Evolutionary conservation across 2,329 filamentous ascomycete species (phyloP).

Genomic region (Penicillium sp.): DNA sequence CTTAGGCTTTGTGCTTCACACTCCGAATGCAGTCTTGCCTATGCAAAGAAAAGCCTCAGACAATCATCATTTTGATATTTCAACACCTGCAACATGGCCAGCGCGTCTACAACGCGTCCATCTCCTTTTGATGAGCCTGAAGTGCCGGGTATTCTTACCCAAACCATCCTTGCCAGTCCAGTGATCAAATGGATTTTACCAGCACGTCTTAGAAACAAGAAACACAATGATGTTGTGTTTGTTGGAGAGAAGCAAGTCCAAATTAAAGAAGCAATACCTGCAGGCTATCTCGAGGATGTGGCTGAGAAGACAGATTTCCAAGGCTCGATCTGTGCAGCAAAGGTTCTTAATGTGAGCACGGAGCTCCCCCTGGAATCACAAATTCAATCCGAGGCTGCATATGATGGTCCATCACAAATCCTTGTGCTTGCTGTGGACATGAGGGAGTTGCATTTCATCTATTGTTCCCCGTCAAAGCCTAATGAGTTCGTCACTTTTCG

Average conservation of each 20-base stretch:
- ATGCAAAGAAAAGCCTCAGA: no score
- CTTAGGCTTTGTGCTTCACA: neutral
- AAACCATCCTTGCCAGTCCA: slow-evolving; percentile 74
- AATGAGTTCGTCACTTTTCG: slow-evolving; percentile 62
- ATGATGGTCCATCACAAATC: slow-evolving; percentile 60
- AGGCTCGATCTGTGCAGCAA: slow-evolving; percentile 73
- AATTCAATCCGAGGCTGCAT: slow-evolving; percentile 23
- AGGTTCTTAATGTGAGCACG: slow-evolving; percentile 65
- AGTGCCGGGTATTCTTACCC: slow-evolving; percentile 68
- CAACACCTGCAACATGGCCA: neutral
- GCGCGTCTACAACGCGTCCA: neutral
- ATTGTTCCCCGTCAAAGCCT: slow-evolving; percentile 51
- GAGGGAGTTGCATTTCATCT: slow-evolving; percentile 74
- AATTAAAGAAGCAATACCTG: slow-evolving; percentile 68
- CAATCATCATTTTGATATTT: neutral
- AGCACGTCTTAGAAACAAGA: slow-evolving; percentile 68
- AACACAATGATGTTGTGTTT: slow-evolving; percentile 79
- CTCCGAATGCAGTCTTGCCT: no score
- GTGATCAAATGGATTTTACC: slow-evolving; percentile 74
- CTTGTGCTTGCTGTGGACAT: slow-evolving; percentile 74
- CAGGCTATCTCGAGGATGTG: slow-evolving; percentile 71
- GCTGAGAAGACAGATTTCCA: slow-evolving; percentile 76
- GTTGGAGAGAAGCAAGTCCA: slow-evolving; percentile 80
- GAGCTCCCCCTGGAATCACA: slow-evolving; percentile 38
- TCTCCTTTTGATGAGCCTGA: neutral